A percentile compares a stretch with the other conserved stretches of the same genome.
Evolutionary conservation across 169 alveolate species (phyloP).

Genomic region (Blepharisma undulans): DNA sequence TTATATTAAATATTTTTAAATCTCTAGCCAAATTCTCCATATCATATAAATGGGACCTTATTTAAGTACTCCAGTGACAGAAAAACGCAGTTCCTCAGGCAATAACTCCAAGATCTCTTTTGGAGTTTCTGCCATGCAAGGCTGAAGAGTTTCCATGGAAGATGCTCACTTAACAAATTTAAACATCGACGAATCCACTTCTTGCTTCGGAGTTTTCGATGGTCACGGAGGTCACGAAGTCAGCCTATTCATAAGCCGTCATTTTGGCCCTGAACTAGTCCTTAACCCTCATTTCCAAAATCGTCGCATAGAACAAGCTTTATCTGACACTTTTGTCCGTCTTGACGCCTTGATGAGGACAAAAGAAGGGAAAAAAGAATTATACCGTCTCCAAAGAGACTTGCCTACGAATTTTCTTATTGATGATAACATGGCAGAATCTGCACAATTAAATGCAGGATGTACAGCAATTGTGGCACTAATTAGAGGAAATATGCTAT

Average conservation of each 20-base stretch:
- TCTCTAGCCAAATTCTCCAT: not conserved
- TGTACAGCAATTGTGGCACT: constrained; percentile 82
- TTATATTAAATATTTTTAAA: too few relatives aligned
- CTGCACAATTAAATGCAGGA: constrained; percentile 38
- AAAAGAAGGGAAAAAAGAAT: constrained; percentile 28
- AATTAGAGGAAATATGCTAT: constrained; percentile 51
- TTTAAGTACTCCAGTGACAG: constrained; percentile 88
- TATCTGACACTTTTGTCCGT: constrained; percentile 53
- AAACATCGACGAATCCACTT: constrained; percentile 42
- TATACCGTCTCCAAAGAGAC: not conserved
- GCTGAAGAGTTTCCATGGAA: constrained; percentile 87
- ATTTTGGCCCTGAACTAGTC: not conserved
- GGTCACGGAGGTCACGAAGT: constrained; percentile 88
- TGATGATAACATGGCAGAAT: not conserved
- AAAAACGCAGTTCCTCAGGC: constrained; percentile 82
- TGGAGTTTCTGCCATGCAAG: constrained; percentile 75
- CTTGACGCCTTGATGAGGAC: constrained; percentile 44
- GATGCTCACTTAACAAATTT: constrained; percentile 75
- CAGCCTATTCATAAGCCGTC: constrained; percentile 36
- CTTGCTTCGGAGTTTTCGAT: constrained; percentile 78
- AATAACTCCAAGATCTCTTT: constrained; percentile 78
- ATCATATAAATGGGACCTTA: constrained; percentile 89
- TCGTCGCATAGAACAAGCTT: constrained; percentile 52
- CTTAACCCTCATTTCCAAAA: constrained; percentile 32
- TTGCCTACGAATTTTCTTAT: not conserved